Conservation (phyloP, 2,329 filamentous ascomycete species). For the Aspergillus neotritici region DNA sequence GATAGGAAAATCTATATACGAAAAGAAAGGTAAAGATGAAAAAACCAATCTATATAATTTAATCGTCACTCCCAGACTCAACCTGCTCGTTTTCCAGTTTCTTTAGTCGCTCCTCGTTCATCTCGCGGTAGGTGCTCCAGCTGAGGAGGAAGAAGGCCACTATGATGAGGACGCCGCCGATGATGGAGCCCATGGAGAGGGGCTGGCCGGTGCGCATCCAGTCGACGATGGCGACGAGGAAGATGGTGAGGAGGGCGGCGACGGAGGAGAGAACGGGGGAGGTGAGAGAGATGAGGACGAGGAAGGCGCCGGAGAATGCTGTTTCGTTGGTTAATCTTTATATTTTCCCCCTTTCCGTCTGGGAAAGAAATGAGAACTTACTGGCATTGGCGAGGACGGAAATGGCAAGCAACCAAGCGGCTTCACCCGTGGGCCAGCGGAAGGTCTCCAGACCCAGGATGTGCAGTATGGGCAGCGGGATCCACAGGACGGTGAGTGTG, state of each 20-base stretch:
- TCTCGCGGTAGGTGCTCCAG: conserved; percentile 89
- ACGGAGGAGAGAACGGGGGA: conserved; percentile 89
- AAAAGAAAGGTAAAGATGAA: conserved; percentile 1
- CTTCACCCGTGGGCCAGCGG: conserved; percentile 69
- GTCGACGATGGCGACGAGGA: conserved; percentile 88
- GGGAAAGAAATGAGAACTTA: conserved; percentile 40
- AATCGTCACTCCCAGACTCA: conserved; percentile 41
- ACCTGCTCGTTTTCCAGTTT: conserved; percentile 41
- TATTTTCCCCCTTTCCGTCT: no score
- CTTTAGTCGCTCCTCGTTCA: conserved; percentile 73
- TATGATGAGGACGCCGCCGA: conserved; percentile 83
- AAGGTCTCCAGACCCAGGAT: conserved; percentile 73
- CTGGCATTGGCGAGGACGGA: conserved; percentile 81
- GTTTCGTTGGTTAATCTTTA: neutral
- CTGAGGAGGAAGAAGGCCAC: conserved; percentile 79
- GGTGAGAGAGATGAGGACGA: conserved; percentile 87
- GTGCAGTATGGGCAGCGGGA: conserved; percentile 82
- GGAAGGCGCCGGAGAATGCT: conserved; percentile 84
- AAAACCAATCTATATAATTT: conserved; percentile 1
- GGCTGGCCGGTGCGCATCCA: conserved; percentile 77
- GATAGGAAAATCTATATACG: neutral
- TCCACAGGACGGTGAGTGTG: conserved; percentile 82
- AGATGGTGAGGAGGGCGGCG: conserved; percentile 89
- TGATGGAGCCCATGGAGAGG: conserved; percentile 66
- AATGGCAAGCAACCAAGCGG: conserved; percentile 72